Evolutionary conservation across 75 land plant genomes (phyloP).

Genomic region (Isoetes taiwanensis): DNA sequence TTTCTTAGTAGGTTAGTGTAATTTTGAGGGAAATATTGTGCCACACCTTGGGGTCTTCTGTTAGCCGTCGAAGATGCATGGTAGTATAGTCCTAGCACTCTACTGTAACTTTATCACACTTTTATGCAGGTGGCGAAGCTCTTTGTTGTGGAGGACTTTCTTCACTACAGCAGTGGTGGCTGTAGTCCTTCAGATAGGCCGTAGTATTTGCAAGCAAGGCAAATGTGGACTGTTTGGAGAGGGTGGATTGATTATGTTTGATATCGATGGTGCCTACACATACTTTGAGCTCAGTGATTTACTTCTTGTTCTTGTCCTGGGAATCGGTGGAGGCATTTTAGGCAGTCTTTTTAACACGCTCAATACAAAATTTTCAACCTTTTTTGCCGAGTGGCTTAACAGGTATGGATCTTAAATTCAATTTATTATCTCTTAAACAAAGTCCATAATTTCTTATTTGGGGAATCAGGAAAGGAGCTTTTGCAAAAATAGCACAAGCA

Average conservation of each 20-base stretch:
- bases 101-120: neutral
- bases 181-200: neutral
- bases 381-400: slow-evolving; percentile 9
- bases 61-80: neutral
- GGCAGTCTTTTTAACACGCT: slow-evolving; percentile 66
- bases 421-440: too few species aligned
- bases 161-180: neutral
- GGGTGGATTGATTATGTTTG: slow-evolving; percentile 18
- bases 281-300: slow-evolving; percentile 43
- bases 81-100: neutral
- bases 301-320: slow-evolving; percentile 51
- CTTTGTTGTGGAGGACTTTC: slow-evolving; percentile 1
- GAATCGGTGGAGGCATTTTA: slow-evolving; percentile 55
- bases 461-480: slow-evolving; percentile 52
- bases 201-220: too few species aligned
- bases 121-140: neutral
- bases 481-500: slow-evolving; percentile 41
- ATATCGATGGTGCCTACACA: slow-evolving; percentile 27
- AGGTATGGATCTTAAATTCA: slow-evolving; percentile 11
- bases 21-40: too few species aligned
- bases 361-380: slow-evolving; percentile 28
- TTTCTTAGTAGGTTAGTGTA: too few species aligned
- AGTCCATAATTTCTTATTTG: too few species aligned
- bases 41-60: too few species aligned
- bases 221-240: slow-evolving; percentile 3